Percentiles rank a stretch among this genome's conserved stretches.
Conservation (phyloP, 164 flowering plant species). For the Dillenia turbinata region DNA sequence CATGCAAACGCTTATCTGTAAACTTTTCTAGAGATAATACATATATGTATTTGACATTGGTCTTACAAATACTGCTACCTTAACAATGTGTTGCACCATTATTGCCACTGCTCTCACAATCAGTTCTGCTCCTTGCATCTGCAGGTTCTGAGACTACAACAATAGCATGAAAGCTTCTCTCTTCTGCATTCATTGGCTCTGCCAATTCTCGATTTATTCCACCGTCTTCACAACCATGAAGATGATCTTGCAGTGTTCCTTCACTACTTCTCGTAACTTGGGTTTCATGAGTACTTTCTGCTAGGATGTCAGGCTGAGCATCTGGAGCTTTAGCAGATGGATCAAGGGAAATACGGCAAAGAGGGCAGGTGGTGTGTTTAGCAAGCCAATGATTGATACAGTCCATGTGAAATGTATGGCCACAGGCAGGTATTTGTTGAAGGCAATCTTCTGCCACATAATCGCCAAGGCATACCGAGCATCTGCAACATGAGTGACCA, state of each 20-base stretch:
- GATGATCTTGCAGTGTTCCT: constrained; percentile 1
- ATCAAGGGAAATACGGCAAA: constrained; percentile 62
- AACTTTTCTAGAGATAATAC: too few species aligned
- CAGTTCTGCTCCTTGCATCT: constrained; percentile 10
- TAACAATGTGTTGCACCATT: too few species aligned
- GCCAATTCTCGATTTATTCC: neutral
- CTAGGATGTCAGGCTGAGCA: constrained; percentile 9
- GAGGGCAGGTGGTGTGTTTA: constrained; percentile 61
- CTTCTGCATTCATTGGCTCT: constrained; percentile 11
- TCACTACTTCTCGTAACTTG: constrained; percentile 5
- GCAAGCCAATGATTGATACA: constrained; percentile 73
- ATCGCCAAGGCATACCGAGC: constrained; percentile 84
- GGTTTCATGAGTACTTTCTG: constrained; percentile 8
- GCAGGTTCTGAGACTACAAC: constrained; percentile 9
- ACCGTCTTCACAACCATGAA: too few species aligned
- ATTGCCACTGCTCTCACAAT: constrained; percentile 1
- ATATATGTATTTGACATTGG: too few species aligned
- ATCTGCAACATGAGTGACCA: constrained; percentile 34
- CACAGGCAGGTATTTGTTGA: constrained; percentile 80
- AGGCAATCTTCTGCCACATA: constrained; percentile 76
- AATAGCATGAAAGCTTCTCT: constrained; percentile 4
- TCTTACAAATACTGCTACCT: too few species aligned
- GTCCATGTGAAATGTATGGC: constrained; percentile 80
- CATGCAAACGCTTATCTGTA: too few species aligned
- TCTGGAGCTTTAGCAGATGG: constrained; percentile 24